Percentiles rank a stretch among this genome's conserved stretches.
Evolutionary conservation across 2,329 filamentous ascomycete species (phyloP).

Genomic region (Erysiphe pisi): DNA sequence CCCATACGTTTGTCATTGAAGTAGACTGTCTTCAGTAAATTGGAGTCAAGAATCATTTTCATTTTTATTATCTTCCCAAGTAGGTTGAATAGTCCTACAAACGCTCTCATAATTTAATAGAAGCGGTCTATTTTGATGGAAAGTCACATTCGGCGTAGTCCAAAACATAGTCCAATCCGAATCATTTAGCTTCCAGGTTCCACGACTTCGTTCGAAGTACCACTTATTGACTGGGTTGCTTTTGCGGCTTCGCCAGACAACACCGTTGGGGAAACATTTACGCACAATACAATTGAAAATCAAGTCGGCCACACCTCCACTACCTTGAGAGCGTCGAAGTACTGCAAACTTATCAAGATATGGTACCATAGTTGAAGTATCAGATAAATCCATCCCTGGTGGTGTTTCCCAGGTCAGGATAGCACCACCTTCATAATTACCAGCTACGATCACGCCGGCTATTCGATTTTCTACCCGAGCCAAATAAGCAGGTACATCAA

Average conservation of each 20-base stretch:
- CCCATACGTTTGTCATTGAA: too few species aligned
- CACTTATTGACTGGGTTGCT: conserved; percentile 97
- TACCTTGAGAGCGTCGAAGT: conserved; percentile 74
- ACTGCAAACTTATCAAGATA: conserved; percentile 98
- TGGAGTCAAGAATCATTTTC: conserved; percentile 46
- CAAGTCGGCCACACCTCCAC: conserved; percentile 85
- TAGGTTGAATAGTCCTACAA: conserved; percentile 54
- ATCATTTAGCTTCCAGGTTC: conserved; percentile 69
- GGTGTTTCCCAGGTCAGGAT: conserved; percentile 91
- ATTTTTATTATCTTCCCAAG: conserved; percentile 51
- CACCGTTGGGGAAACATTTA: conserved; percentile 73
- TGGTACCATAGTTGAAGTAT: conserved; percentile 59
- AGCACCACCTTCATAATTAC: conserved; percentile 91
- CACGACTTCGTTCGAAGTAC: conserved; percentile 88
- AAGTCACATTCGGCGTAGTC: conserved; percentile 59
- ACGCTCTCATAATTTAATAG: conserved; percentile 63
- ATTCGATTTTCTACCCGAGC: conserved; percentile 67
- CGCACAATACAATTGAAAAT: conserved; percentile 94
- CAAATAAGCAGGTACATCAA: conserved; percentile 76
- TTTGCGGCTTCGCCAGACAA: conserved; percentile 78
- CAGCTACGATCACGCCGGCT: conserved; percentile 86
- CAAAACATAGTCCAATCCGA: conserved; percentile 98
- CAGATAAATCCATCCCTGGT: conserved; percentile 44
- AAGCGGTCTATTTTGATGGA: conserved; percentile 43
- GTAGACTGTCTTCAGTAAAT: background rate